Base-by-base conservation (phyloP, 2,329 filamentous ascomycete species). In the Fusarium sp. region DNA sequence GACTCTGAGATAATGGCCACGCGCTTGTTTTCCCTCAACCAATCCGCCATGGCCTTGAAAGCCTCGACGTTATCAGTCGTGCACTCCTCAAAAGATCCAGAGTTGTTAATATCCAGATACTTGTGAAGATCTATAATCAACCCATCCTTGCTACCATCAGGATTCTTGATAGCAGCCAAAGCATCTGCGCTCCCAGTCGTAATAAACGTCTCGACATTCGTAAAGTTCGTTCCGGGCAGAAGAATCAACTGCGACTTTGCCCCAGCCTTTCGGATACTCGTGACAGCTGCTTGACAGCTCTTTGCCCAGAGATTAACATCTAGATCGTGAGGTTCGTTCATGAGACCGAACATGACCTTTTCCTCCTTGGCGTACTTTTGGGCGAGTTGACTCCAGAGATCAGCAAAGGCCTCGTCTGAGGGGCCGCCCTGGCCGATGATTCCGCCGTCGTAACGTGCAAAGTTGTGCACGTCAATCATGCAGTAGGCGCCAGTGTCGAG, bases 271-370 rank as follows among this genome's bases (percentile, higher is more conserved):
- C 92, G 89, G 75, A 94, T 93, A 4, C 90, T 91, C 1, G 87
- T 90, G 2, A 94, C 91, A 17, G 85, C 90, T 14, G 85, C 85
- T 78, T 93, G 92, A 69, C 89, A 88, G 0, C 89, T 90, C 6
- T 85, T 79, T 1, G 88, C 90, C 91, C 91, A 93, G 1, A 82
- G 80, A 30, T 78, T 80, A 72, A 92, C 84, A 75, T 90, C 86
- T 65, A 89, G 80, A 62, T 90, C 88, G 79, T 92, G 90, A 8
- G 91, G 91, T 82, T 91, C 92, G 81, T 93, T 94, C 91, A 93
- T 93, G 52, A 93, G 79, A 15, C 90, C 91, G 73, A 93, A 93
- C 82, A 69, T 87, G 80, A 60, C 86, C 85, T 30, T 89, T 40
- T 85, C 79, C 59, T 90, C 81, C 7, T 85, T 85, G 0, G 84